phyloP scores from a whole-genome alignment of 2,329 filamentous ascomycete genomes.

The Colletotrichum coccodes region DNA sequence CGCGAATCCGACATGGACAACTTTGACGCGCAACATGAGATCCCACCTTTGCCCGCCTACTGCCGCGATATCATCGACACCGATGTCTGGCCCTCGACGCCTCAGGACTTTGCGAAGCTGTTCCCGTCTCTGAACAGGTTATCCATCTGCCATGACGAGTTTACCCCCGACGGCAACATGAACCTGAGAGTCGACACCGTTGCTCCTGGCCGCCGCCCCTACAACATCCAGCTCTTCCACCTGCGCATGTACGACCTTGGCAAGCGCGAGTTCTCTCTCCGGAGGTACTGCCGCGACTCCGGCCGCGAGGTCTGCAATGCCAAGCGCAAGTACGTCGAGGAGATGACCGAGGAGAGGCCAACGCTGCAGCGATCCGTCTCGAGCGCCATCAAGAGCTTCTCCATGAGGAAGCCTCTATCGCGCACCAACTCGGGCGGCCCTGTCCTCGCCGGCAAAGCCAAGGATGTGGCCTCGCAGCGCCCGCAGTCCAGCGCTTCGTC shows the following conservation, averaged over 20 bases:
- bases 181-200: slow-evolving; percentile 90
- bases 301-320: slow-evolving; percentile 93
- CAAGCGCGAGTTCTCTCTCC: slow-evolving; percentile 87
- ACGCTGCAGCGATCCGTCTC: slow-evolving; percentile 59
- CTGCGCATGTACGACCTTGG: slow-evolving; percentile 93
- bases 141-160: slow-evolving; percentile 88
- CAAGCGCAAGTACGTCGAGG: slow-evolving; percentile 74
- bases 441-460: slow-evolving; percentile 39
- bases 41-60: slow-evolving; percentile 67
- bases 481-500: slow-evolving; percentile 48
- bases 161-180: slow-evolving; percentile 93
- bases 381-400: slow-evolving; percentile 59
- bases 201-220: slow-evolving; percentile 71
- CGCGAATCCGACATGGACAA: slow-evolving; percentile 47
- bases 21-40: slow-evolving; percentile 43
- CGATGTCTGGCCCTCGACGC: slow-evolving; percentile 79
- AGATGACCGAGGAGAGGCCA: slow-evolving; percentile 53
- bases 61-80: slow-evolving; percentile 70
- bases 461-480: slow-evolving; percentile 35
- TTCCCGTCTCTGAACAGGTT: slow-evolving; percentile 88
- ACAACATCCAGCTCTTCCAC: slow-evolving; percentile 85
- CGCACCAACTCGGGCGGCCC: slow-evolving; percentile 48
- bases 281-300: slow-evolving; percentile 91
- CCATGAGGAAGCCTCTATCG: slow-evolving; percentile 46
- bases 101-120: slow-evolving; percentile 82